phyloP scores from a whole-genome alignment of 2,329 filamentous ascomycete genomes.

The Pseudocercospora crystallina region DNA sequence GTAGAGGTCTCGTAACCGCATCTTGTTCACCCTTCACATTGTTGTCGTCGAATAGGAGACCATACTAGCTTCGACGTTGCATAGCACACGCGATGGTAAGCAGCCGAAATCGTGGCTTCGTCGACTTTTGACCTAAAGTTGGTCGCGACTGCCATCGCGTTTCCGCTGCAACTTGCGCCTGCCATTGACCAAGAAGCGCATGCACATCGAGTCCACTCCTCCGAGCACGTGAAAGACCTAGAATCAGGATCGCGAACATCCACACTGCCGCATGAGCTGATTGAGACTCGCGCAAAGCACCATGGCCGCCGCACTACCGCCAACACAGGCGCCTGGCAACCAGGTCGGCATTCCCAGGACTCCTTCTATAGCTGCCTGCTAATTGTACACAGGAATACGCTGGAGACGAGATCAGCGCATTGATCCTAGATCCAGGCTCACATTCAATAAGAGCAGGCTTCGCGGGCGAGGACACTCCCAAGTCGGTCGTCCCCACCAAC shows the following conservation, averaged over 20 bases:
- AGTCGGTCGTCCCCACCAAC: constrained; percentile 85
- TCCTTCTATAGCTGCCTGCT: too few relatives aligned
- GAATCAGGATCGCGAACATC: constrained; percentile 6
- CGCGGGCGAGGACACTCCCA: constrained; percentile 95
- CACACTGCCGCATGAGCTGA: not conserved
- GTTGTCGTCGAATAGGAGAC: not conserved
- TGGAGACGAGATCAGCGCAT: constrained; percentile 92
- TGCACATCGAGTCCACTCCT: too few relatives aligned
- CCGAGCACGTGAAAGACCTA: not conserved
- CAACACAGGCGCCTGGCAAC: constrained; percentile 38
- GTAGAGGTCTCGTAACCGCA: constrained; percentile 47
- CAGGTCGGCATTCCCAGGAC: not conserved
- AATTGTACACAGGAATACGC: constrained; percentile 42
- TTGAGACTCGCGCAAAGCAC: not conserved
- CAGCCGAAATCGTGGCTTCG: too few relatives aligned
- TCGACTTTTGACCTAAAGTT: not conserved
- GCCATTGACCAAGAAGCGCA: too few relatives aligned
- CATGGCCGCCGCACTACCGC: constrained; percentile 28
- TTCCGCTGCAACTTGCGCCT: not conserved
- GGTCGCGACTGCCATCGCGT: not conserved
- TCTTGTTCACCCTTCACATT: constrained; percentile 6
- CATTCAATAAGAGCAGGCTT: constrained; percentile 90
- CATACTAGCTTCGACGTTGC: too few relatives aligned
- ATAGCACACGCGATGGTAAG: too few relatives aligned
- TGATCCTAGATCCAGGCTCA: constrained; percentile 94